Percentiles rank a stretch among this genome's conserved stretches.
Evolutionary conservation across 306 rosid species (phyloP).

Genomic region (barrel medic (Medicago truncatula)): DNA sequence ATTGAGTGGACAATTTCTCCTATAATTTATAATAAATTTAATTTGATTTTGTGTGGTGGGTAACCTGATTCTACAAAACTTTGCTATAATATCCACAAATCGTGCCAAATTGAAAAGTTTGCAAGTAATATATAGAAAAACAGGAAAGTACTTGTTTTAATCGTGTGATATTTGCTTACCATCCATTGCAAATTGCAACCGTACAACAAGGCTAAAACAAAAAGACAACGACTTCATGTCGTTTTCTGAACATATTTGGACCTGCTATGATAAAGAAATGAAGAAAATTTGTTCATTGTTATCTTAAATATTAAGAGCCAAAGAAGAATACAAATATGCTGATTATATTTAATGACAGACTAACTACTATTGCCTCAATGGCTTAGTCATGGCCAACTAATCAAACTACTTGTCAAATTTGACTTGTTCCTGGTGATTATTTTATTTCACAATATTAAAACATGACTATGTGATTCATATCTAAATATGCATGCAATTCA

Average conservation of each 20-base stretch:
- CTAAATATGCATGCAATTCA: neutral
- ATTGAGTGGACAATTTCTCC: neutral
- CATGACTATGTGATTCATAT: neutral
- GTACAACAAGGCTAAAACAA: neutral
- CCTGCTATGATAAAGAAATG: neutral
- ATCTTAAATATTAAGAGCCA: conserved; percentile 11
- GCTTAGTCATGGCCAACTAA: conserved; percentile 8
- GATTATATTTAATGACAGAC: conserved; percentile 6
- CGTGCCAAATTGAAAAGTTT: too few relatives aligned
- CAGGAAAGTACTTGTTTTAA: neutral
- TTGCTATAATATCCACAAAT: neutral
- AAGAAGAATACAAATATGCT: conserved; percentile 1
- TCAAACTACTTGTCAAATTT: neutral
- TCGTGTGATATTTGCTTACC: neutral
- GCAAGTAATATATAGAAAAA: too few relatives aligned
- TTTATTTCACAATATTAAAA: neutral
- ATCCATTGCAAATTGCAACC: neutral
- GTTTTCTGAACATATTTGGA: neutral
- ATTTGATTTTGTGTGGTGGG: neutral
- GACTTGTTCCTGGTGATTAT: neutral
- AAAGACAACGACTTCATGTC: neutral
- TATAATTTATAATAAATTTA: neutral
- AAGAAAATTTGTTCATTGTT: neutral
- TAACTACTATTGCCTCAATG: conserved; percentile 6
- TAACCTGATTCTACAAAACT: neutral